phyloP scores from a whole-genome alignment of 2,329 filamentous ascomycete species.

The Fusarium nematophilum region DNA sequence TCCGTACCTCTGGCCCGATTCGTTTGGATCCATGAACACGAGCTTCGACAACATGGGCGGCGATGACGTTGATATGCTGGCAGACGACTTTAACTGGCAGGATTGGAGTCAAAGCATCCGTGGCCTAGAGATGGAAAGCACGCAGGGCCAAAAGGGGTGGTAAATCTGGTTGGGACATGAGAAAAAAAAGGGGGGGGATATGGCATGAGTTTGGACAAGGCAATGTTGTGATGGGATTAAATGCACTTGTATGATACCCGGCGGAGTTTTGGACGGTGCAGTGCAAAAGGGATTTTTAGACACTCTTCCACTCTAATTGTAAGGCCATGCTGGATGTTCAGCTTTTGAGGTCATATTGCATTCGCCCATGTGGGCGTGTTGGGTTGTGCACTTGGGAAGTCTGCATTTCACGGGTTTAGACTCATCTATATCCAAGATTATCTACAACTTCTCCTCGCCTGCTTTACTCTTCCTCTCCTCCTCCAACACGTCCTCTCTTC shows the following conservation, averaged over 20 bases:
- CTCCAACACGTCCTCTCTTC: slow-evolving; percentile 60
- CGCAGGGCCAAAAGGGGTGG: slow-evolving; percentile 38
- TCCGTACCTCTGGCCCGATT: slow-evolving; percentile 56
- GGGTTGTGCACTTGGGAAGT: no score
- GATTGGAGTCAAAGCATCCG: slow-evolving; percentile 59
- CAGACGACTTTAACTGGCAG: slow-evolving; percentile 61
- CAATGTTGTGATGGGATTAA: slow-evolving; percentile 12
- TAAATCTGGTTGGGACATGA: slow-evolving; percentile 9
- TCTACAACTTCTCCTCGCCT: slow-evolving; percentile 44
- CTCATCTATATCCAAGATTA: background rate
- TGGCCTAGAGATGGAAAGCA: slow-evolving; percentile 51
- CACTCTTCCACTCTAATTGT: slow-evolving; percentile 25
- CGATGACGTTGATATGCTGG: slow-evolving; percentile 54
- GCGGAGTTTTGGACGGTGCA: slow-evolving; percentile 18
- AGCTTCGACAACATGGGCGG: slow-evolving; percentile 42
- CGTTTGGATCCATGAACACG: slow-evolving; percentile 45
- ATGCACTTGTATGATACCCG: slow-evolving; percentile 42
- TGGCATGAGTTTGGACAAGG: slow-evolving; percentile 4
- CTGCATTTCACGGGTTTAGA: no score
- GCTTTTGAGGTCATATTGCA: background rate
- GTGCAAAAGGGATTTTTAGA: slow-evolving; percentile 19
- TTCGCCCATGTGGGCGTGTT: background rate
- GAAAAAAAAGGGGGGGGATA: no score
- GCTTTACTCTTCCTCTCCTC: slow-evolving; percentile 54
- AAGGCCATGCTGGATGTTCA: background rate